Evolutionary conservation across 495 filamentous ascomycete genomes (phyloP).

Genomic region (Filosporella fistucella): DNA sequence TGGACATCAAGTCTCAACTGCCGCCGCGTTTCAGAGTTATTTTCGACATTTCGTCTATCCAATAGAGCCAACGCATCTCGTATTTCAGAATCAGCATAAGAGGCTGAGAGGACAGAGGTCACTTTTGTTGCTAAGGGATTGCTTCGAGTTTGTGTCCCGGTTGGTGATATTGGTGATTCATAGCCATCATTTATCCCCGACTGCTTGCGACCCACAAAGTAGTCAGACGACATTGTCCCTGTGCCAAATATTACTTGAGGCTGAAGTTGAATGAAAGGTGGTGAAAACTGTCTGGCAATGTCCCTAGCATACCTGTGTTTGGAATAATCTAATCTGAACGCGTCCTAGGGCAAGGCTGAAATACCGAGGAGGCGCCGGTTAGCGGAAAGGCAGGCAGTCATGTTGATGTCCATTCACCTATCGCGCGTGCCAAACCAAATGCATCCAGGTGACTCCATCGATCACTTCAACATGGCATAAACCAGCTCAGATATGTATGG

Average conservation of each 20-base stretch:
- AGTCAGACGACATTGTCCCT: conserved; percentile 25
- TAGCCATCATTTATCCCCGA: conserved; percentile 17
- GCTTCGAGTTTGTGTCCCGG: conserved; percentile 17
- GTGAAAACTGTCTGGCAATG: too few relatives aligned
- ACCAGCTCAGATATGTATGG: background rate
- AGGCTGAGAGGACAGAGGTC: conserved; percentile 80
- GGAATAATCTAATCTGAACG: too few relatives aligned
- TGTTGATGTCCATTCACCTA: too few relatives aligned
- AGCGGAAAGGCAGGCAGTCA: too few relatives aligned
- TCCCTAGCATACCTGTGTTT: too few relatives aligned
- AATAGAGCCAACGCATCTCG: conserved; percentile 76
- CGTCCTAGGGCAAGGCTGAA: too few relatives aligned
- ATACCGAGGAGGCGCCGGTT: too few relatives aligned
- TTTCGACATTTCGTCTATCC: conserved; percentile 65
- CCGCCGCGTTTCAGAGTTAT: conserved; percentile 75
- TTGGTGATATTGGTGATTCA: conserved; percentile 18
- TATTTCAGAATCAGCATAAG: conserved; percentile 90
- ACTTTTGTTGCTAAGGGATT: conserved; percentile 71
- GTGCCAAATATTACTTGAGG: too few relatives aligned
- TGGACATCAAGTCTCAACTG: conserved; percentile 81
- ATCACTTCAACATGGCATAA: conserved; percentile 16
- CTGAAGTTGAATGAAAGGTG: too few relatives aligned
- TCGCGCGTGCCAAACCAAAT: too few relatives aligned
- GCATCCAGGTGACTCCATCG: conserved; percentile 7
- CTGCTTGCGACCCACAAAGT: conserved; percentile 23